Percentiles rank a stretch among this genome's conserved stretches.
Evolutionary conservation across 768 basidiomycete genomes (phyloP).

Genomic region (Suillus placidus): DNA sequence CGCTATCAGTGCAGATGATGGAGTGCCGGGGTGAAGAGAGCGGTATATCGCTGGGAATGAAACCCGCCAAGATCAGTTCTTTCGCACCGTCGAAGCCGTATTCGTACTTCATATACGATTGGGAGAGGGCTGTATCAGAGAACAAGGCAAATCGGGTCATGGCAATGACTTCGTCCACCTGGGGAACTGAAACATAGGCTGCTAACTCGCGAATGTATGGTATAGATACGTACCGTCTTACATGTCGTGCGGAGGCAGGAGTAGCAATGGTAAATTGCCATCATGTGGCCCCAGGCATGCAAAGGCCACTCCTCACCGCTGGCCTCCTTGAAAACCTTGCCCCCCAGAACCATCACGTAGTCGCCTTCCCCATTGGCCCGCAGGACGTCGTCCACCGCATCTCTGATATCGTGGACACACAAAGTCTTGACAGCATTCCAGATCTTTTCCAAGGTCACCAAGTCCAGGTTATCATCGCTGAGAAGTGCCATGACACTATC

Average conservation of each 20-base stretch:
- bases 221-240: constrained; percentile 27
- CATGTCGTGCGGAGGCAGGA: constrained; percentile 36
- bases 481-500: constrained; percentile 32
- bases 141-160: constrained; percentile 33
- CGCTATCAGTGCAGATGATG: constrained; percentile 19
- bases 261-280: constrained; percentile 33
- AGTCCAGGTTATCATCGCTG: constrained; percentile 32
- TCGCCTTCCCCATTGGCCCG: constrained; percentile 30
- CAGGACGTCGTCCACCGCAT: constrained; percentile 35
- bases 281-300: constrained; percentile 40
- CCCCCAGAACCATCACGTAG: constrained; percentile 34
- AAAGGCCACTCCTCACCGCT: constrained; percentile 35
- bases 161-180: constrained; percentile 35
- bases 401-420: constrained; percentile 33
- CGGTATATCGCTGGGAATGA: constrained; percentile 31
- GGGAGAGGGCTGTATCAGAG: constrained; percentile 17
- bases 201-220: neutral
- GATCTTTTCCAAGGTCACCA: constrained; percentile 36
- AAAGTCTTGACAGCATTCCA: constrained; percentile 33
- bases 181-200: neutral
- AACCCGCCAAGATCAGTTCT: constrained; percentile 35
- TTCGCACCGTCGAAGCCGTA: constrained; percentile 26
- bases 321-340: constrained; percentile 35
- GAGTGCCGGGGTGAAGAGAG: constrained; percentile 27
- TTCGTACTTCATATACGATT: constrained; percentile 26